Evolutionary conservation across 768 basidiomycete species (phyloP).

Genomic region (Mycena floridula): DNA sequence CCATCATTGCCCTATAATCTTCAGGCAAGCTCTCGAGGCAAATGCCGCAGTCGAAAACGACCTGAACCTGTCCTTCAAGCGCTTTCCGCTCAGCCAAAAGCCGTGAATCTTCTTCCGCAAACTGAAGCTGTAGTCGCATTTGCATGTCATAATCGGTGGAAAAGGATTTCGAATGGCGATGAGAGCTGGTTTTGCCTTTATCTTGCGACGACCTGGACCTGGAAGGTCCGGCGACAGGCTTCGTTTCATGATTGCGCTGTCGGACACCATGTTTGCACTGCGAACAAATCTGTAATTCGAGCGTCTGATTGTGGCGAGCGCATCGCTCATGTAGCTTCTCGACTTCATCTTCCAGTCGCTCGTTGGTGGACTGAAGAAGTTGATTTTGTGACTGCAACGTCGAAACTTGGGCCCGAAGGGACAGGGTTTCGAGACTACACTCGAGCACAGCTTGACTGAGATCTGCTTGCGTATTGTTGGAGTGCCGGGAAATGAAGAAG

Average conservation of each 20-base stretch:
- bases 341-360: conserved; percentile 20
- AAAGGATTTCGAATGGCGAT: not conserved
- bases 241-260: not conserved
- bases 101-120: conserved; percentile 32
- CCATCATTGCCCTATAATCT: conserved; percentile 35
- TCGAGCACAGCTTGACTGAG: conserved; percentile 35
- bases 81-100: conserved; percentile 28
- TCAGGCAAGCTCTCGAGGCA: conserved; percentile 46
- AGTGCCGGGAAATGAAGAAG: conserved; percentile 33
- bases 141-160: not conserved
- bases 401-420: conserved; percentile 31
- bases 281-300: conserved; percentile 11
- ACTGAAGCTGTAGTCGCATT: conserved; percentile 22
- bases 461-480: conserved; percentile 11
- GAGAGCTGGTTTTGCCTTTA: not conserved
- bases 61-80: conserved; percentile 22
- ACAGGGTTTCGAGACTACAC: conserved; percentile 43
- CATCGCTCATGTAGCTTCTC: conserved; percentile 7
- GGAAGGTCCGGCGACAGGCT: not conserved
- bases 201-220: not conserved
- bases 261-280: not conserved
- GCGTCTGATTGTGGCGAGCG: conserved; percentile 4
- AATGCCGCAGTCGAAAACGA: conserved; percentile 44
- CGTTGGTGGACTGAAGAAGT: conserved; percentile 16
- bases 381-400: conserved; percentile 28